Conservation (phyloP, 352 stramenopile genomes). For the Pythium plurisporium region DNA sequence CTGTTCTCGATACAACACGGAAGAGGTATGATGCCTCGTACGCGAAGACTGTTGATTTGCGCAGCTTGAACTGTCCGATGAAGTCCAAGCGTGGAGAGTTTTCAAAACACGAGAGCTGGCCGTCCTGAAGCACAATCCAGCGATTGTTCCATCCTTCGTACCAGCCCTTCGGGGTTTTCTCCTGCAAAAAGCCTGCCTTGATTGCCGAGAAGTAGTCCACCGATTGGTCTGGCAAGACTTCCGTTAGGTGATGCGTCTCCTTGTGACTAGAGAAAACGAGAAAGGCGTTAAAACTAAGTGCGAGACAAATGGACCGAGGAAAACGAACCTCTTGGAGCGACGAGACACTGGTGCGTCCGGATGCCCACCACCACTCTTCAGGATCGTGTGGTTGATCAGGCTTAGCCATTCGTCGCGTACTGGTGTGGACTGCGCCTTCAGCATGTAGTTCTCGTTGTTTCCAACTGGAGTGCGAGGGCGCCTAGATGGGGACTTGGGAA, state of each 20-base stretch:
- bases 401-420: conserved; percentile 68
- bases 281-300: too few species aligned
- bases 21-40: conserved; percentile 76
- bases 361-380: conserved; percentile 23
- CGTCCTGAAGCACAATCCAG: conserved; percentile 79
- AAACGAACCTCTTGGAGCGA: conserved; percentile 12
- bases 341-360: conserved; percentile 11
- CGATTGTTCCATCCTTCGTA: conserved; percentile 80
- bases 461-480: conserved; percentile 19
- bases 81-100: conserved; percentile 74
- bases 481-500: conserved; percentile 25
- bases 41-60: conserved; percentile 59
- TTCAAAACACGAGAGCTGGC: conserved; percentile 73
- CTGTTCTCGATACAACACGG: conserved; percentile 60
- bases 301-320: too few species aligned
- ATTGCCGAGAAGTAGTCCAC: conserved; percentile 81
- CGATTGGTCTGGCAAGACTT: conserved; percentile 50
- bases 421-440: conserved; percentile 62
- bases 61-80: conserved; percentile 64
- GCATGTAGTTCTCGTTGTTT: conserved; percentile 33
- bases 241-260: conserved; percentile 27
- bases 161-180: conserved; percentile 70
- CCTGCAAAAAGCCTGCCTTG: conserved; percentile 68
- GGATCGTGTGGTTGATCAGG: conserved; percentile 46
- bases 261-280: background rate